Evolutionary conservation across 164 flowering plant species (phyloP), one percentile per base, ranked within the genome.

Genomic region (Buxus sempervirens): DNA sequence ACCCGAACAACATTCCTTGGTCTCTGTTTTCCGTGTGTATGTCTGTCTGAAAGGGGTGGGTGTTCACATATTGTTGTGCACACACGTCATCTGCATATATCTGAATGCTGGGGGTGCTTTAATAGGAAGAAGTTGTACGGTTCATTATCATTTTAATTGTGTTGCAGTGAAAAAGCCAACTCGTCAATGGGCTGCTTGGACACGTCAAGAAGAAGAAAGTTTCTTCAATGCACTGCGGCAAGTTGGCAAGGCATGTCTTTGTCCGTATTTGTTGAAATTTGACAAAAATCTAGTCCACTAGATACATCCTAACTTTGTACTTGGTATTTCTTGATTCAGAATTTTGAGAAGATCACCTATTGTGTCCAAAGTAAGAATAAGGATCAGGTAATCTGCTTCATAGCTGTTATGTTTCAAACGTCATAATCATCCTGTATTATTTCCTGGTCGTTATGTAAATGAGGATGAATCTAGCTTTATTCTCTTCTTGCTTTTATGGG

Each of bases 111-210:
- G 5, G 38, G 3, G 38, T 32, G 5, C 38, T n/a, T n/a, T 32
- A 49, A 38, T 26, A 67, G 54, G 45, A 27, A 14, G 14, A 54
- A 26, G 15, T 54, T 14, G 27, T 25, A 27, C n/a, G 9, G 16
- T 60, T 26, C 27, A 32, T 21, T 36, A 54, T 60, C 51, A 70
- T 67, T 22, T 62, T 60, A 21, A 22, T 63, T 56, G 22, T 42
- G 5, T 66, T 76, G 79, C 84, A 91, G 98, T 65, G 0, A 91
- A 91, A 79, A 88, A 79, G 68, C 89, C 80, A 67, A 86, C 98
- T 62, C 85, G 98, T 41, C 99, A 91, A 74, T 96, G 99, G 99
- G 98, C 98, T 86, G 99, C 99, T 64, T 96, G 99, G 99, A 96
- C 99, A 62, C 98, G 88, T 73, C 86, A 96, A 78, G 99, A 96